Percentiles rank a stretch among this genome's conserved stretches.
Conservation (phyloP, 805 yeast genomes). For the Scheffersomyces spartinae region DNA sequence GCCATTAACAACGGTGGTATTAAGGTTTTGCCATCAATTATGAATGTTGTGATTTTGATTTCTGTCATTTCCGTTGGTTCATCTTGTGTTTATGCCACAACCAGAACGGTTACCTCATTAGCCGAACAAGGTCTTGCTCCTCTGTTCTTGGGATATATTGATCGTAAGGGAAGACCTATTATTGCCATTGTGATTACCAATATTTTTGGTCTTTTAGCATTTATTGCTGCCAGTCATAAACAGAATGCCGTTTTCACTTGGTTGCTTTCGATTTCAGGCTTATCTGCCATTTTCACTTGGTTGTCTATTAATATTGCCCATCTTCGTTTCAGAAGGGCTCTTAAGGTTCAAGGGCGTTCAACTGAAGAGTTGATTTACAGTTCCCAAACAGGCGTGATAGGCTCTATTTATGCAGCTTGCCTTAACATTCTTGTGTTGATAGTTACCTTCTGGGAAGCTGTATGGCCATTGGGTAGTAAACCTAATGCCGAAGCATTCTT, state of each 20-base stretch:
- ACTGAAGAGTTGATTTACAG: constrained; percentile 24
- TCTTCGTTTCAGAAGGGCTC: constrained; percentile 27
- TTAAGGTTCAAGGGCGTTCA: constrained; percentile 20
- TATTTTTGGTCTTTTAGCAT: constrained; percentile 45
- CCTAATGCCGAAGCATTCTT: constrained; percentile 26
- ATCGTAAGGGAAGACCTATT: constrained; percentile 68
- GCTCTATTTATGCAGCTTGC: constrained; percentile 21
- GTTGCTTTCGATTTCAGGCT: constrained; percentile 30
- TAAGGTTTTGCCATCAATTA: constrained; percentile 51
- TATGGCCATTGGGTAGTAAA: constrained; percentile 22
- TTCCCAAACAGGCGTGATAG: constrained; percentile 26
- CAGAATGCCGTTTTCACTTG: constrained; percentile 30
- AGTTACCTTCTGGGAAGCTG: constrained; percentile 32
- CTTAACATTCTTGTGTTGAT: constrained; percentile 24
- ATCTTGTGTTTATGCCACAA: constrained; percentile 58
- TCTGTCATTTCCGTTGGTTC: constrained; percentile 67
- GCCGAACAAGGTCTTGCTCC: constrained; percentile 61
- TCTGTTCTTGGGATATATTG: constrained; percentile 51
- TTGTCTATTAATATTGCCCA: constrained; percentile 27
- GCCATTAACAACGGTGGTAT: constrained; percentile 60
- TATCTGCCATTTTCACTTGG: constrained; percentile 32
- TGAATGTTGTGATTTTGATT: constrained; percentile 60
- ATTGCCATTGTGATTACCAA: constrained; percentile 50
- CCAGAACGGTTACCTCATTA: constrained; percentile 57
- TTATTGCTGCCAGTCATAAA: constrained; percentile 31